Percentiles rank a stretch among this genome's conserved stretches.
Conservation (phyloP, 2,329 filamentous ascomycete genomes). For the Pseudogymnoascus verrucosus region DNA sequence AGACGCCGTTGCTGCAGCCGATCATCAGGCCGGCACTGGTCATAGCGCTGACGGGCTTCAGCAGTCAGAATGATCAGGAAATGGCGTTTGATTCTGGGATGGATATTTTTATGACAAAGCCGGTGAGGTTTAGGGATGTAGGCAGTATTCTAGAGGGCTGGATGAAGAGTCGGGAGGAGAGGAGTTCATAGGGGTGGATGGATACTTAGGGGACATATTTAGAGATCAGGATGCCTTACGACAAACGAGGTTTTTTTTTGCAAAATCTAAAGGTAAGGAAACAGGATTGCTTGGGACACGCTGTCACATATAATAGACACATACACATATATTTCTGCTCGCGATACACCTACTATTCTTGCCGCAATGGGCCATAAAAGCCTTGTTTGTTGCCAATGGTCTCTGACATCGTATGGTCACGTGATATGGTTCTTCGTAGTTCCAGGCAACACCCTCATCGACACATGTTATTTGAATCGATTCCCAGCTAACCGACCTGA, state of each 20-base stretch:
- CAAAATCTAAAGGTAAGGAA: neutral
- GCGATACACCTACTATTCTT: neutral
- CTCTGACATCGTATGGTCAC: neutral
- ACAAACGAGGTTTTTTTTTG: neutral
- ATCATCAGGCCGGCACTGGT: constrained; percentile 31
- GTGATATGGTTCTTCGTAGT: neutral
- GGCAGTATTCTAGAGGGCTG: constrained; percentile 19
- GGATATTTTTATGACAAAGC: constrained; percentile 47
- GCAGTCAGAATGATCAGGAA: constrained; percentile 37
- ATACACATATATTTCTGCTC: neutral
- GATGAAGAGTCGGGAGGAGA: constrained; percentile 9
- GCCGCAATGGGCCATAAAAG: neutral
- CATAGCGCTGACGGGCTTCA: constrained; percentile 45
- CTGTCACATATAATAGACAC: neutral
- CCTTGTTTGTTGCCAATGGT: neutral
- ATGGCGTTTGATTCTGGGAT: constrained; percentile 44
- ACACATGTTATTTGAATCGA: neutral
- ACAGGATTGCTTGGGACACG: neutral
- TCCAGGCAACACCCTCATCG: neutral
- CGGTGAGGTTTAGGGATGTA: constrained; percentile 29
- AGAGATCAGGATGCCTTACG: neutral
- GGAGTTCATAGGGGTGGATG: neutral
- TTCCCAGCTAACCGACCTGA: neutral
- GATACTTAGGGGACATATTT: neutral
- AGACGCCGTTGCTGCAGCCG: constrained; percentile 27